Conservation (phyloP, 179 eudicot genomes). For the Spinacia oleracea region DNA sequence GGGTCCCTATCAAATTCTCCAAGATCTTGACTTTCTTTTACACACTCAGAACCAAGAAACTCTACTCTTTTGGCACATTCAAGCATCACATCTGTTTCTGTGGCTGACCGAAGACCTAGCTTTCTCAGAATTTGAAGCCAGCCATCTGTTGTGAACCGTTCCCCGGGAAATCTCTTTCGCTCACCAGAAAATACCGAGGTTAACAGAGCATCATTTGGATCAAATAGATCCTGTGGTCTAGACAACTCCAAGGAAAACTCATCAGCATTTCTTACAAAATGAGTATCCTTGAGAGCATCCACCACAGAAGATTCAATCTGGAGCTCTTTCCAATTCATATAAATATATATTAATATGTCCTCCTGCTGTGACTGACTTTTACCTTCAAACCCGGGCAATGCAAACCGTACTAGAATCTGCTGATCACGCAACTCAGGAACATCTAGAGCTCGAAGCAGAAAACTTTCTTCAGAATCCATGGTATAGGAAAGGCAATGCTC, state of each 20-base stretch:
- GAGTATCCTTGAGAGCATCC: slow-evolving; percentile 76
- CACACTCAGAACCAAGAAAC: slow-evolving; percentile 69
- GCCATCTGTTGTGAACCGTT: slow-evolving; percentile 72
- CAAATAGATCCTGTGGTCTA: slow-evolving; percentile 81
- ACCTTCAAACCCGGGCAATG: slow-evolving; percentile 72
- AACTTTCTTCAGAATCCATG: slow-evolving; percentile 57
- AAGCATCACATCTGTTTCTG: slow-evolving; percentile 82
- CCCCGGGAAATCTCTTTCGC: slow-evolving; percentile 87
- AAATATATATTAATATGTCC: slow-evolving; percentile 76
- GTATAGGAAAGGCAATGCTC: slow-evolving; percentile 70
- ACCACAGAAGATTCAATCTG: slow-evolving; percentile 67
- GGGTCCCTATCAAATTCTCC: slow-evolving; percentile 62
- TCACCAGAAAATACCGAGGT: slow-evolving; percentile 87
- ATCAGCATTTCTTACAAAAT: slow-evolving; percentile 77
- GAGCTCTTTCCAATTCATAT: slow-evolving; percentile 85
- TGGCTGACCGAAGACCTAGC: slow-evolving; percentile 71
- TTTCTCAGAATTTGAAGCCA: slow-evolving; percentile 88
- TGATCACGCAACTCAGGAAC: slow-evolving; percentile 81
- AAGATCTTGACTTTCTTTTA: slow-evolving; percentile 43
- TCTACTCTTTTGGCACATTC: slow-evolving; percentile 95
- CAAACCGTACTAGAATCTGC: slow-evolving; percentile 81
- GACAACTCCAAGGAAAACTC: slow-evolving; percentile 62
- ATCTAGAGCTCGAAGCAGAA: slow-evolving; percentile 75
- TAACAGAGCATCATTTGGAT: slow-evolving; percentile 80
- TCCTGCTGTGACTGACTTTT: slow-evolving; percentile 80